These are phyloP conservation scores for Amanita molliuscula DNA, from an alignment of 768 basidiomycete genomes.

Conservation along the genomic window DNA sequence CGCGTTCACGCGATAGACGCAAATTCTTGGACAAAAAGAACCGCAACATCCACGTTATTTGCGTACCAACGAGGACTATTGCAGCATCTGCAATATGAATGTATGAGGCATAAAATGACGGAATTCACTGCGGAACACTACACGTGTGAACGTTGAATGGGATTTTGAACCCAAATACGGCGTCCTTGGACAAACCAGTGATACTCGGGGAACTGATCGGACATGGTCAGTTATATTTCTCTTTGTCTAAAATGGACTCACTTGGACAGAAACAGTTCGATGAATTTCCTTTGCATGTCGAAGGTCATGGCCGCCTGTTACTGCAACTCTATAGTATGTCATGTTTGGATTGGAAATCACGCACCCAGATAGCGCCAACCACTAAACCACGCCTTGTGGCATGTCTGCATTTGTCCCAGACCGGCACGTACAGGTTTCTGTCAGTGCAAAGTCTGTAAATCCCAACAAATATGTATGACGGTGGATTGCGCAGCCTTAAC, in stretches of 20 bases:
- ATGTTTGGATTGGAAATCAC: slow-evolving; percentile 10
- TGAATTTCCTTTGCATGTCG: slow-evolving; percentile 57
- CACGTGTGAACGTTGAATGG: slow-evolving; percentile 69
- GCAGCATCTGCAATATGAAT: slow-evolving; percentile 48
- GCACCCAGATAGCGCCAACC: slow-evolving; percentile 65
- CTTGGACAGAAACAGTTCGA: slow-evolving; percentile 56
- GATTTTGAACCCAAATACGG: slow-evolving; percentile 51
- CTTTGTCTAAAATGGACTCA: slow-evolving; percentile 17
- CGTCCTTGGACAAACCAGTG: slow-evolving; percentile 50
- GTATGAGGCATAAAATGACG: not conserved
- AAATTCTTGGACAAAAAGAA: slow-evolving; percentile 85
- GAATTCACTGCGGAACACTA: slow-evolving; percentile 17
- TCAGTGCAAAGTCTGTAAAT: slow-evolving; percentile 77
- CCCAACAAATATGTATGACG: slow-evolving; percentile 79
- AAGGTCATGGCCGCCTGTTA: slow-evolving; percentile 57
- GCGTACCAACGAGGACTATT: slow-evolving; percentile 59
- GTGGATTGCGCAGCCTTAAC: slow-evolving; percentile 62
- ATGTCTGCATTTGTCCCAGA: slow-evolving; percentile 81
- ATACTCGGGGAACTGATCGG: slow-evolving; percentile 48
- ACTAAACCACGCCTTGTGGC: slow-evolving; percentile 59
- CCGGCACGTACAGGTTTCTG: slow-evolving; percentile 53
- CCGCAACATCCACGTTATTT: slow-evolving; percentile 63
- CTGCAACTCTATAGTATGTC: not conserved
- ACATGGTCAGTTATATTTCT: not conserved
- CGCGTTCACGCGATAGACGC: slow-evolving; percentile 65